These are phyloP conservation scores for Fusarium sp. DNA, from an alignment of 2,329 filamentous ascomycete species.

Conservation along the genomic window DNA sequence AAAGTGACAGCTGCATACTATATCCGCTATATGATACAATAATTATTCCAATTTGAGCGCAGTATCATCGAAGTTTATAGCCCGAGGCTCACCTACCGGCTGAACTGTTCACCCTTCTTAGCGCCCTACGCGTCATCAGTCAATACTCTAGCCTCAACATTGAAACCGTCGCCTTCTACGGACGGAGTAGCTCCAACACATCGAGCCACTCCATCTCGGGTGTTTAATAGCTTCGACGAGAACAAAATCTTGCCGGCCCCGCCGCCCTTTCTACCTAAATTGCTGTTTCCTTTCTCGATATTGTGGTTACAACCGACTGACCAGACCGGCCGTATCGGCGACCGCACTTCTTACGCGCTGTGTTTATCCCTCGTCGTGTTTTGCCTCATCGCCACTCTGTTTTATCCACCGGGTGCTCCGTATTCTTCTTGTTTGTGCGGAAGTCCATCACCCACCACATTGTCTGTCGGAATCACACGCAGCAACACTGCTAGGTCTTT, in stretches of 20 bases:
- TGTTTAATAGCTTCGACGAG: background rate
- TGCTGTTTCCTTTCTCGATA: conserved; percentile 16
- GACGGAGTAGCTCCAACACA: background rate
- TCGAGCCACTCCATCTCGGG: conserved; percentile 1
- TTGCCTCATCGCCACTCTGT: conserved; percentile 25
- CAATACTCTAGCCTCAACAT: conserved; percentile 7
- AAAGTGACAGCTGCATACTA: background rate
- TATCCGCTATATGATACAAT: background rate
- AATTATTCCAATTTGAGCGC: too few species aligned
- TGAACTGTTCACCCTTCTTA: conserved; percentile 1
- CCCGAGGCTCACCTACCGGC: background rate
- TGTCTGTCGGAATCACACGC: conserved; percentile 28
- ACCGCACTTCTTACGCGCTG: conserved; percentile 38
- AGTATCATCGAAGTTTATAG: background rate
- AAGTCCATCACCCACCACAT: conserved; percentile 23
- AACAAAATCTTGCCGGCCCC: conserved; percentile 12
- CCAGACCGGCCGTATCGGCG: conserved; percentile 40
- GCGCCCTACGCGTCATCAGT: conserved; percentile 15
- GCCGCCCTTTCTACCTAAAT: conserved; percentile 1
- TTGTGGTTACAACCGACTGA: conserved; percentile 29
- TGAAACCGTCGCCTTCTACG: background rate
- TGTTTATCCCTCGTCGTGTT: conserved; percentile 26
- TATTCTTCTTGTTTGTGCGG: conserved; percentile 16
- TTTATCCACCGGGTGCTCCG: conserved; percentile 8
- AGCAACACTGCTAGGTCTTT: conserved; percentile 22